These are phyloP conservation scores for Cladosporium velox DNA, from an alignment of 2,329 filamentous ascomycete genomes.

Conservation along the genomic window DNA sequence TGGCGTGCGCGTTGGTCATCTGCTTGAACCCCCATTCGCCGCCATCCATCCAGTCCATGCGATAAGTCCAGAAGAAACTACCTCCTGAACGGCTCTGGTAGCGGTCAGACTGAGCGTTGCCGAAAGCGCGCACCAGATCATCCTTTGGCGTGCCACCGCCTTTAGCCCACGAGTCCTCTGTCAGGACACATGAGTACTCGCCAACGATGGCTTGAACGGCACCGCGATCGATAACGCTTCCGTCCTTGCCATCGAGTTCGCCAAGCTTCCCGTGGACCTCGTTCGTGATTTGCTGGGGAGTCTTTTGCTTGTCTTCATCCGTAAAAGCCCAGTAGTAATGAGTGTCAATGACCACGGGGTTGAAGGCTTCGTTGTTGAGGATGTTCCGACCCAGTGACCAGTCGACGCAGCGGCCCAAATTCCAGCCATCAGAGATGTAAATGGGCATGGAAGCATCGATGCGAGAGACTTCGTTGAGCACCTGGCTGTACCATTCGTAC, in stretches of 20 bases:
- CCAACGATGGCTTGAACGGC: conserved; percentile 57
- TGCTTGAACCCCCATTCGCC: conserved; percentile 62
- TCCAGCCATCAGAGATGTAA: conserved; percentile 62
- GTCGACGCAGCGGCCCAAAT: conserved; percentile 48
- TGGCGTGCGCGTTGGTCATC: conserved; percentile 50
- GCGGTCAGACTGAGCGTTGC: conserved; percentile 49
- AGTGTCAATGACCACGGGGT: conserved; percentile 59
- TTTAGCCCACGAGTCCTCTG: conserved; percentile 52
- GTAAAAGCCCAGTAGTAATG: conserved; percentile 62
- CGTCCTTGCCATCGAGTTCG: conserved; percentile 50
- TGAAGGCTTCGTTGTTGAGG: conserved; percentile 30
- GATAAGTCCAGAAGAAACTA: conserved; percentile 62
- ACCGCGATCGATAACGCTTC: conserved; percentile 52
- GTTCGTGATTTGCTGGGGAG: conserved; percentile 54
- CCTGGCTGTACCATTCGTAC: conserved; percentile 60
- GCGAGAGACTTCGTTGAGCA: conserved; percentile 48
- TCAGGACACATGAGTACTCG: conserved; percentile 61
- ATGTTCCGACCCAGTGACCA: conserved; percentile 49
- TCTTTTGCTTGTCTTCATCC: conserved; percentile 53
- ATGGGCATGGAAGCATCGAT: conserved; percentile 56
- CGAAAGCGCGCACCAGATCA: conserved; percentile 49
- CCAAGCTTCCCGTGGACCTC: conserved; percentile 48
- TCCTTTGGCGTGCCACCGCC: conserved; percentile 38
- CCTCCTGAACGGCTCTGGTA: conserved; percentile 56
- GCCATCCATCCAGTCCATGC: conserved; percentile 64